Conservation (phyloP, 768 basidiomycete species). For the Leucocoprinus sp. region DNA sequence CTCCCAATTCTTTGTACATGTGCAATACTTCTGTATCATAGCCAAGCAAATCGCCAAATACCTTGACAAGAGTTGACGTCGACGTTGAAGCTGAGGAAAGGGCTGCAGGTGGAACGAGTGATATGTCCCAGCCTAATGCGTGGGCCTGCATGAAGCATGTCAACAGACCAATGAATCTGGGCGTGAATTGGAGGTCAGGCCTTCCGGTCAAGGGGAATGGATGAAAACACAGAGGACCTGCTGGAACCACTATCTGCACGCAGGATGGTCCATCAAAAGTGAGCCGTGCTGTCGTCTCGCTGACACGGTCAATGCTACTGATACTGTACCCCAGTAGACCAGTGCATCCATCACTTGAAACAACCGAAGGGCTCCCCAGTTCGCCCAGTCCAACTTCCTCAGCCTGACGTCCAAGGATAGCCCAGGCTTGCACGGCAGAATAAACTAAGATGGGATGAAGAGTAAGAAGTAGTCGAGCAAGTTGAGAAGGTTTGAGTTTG, state of each 20-base stretch:
- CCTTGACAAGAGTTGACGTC: conserved; percentile 45
- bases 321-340: conserved; percentile 49
- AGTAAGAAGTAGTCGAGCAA: conserved; percentile 45
- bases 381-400: conserved; percentile 46
- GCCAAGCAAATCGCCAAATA: conserved; percentile 49
- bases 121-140: conserved; percentile 59
- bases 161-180: conserved; percentile 47
- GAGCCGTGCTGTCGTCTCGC: conserved; percentile 31
- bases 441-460: conserved; percentile 52
- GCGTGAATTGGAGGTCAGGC: conserved; percentile 36
- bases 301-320: conserved; percentile 30
- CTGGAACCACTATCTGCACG: conserved; percentile 34
- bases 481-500: conserved; percentile 34
- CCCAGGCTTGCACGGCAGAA: conserved; percentile 57
- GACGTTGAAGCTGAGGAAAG: conserved; percentile 57
- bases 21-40: conserved; percentile 54
- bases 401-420: conserved; percentile 45
- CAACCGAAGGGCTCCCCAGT: conserved; percentile 39
- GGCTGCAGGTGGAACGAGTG: conserved; percentile 47
- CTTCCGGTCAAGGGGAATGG: conserved; percentile 36
- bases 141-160: conserved; percentile 56
- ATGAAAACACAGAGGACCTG: conserved; percentile 37
- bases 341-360: conserved; percentile 30
- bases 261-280: conserved; percentile 31
- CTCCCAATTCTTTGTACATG: conserved; percentile 63